Base-by-base conservation (phyloP, 73 alveolate species). In the Paramecium octaurelia region DNA sequence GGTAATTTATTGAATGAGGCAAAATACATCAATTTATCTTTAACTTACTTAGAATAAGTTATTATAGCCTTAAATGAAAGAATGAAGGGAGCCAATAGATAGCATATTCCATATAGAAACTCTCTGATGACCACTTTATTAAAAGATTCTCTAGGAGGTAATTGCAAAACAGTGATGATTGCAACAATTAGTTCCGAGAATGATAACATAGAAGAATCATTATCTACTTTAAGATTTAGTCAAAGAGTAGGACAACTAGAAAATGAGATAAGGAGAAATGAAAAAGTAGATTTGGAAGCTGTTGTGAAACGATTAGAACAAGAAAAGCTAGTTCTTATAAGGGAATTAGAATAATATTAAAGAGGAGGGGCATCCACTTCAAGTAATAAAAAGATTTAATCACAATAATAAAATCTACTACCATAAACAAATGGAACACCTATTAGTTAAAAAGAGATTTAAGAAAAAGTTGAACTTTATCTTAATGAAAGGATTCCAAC, bases 81-180 rank as follows among this genome's bases (percentile, higher is more conserved):
- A 58, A 94, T 95, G 92, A 97, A 98, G 77, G 96, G 95, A 85
- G 99, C 98, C 29, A 92, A 93, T 57, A 94, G 97, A 88, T 88
- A 93, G 43, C 99, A 98, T 94, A 96, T 98, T 27, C 99, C 99
- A 59, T 98, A 97, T 93, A 93, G 99, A 89, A 97, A 98, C 86
- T 97, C 99, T 68, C 84, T 98, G 90, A 95, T 98, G 99, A 98
- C 99, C 0, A 97, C 99, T 0, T 95, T 98, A 36, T 92, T 98
- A 77, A 97, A 97, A 93, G 99, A 98, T 96, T 92, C 97, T 12
- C 88, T 98, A 24, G 99, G 99, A 20, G 99, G 99, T n/a, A 98
- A 97, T 92, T 98, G 99, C 90, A 97, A 97, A 92, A 98, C 99
- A 7, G 98, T 97, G 18, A 93, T 97, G 97, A 96, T 97, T 58